Conservation (phyloP, 164 flowering plant genomes). For the Chloranthus sessilifolius region DNA sequence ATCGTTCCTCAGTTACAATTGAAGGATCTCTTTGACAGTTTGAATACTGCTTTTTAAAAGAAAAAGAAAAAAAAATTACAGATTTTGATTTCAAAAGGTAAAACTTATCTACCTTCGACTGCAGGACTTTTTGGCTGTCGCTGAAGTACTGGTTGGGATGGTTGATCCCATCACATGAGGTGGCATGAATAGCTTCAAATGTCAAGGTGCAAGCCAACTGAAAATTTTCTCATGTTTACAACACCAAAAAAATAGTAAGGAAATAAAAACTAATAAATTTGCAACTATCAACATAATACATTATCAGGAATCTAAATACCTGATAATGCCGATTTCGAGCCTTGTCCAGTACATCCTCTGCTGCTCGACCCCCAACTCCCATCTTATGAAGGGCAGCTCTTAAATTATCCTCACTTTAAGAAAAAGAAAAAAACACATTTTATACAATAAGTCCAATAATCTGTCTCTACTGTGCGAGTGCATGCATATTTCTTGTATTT, state of each 20-base stretch:
- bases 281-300: not conserved
- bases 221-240: slow-evolving; percentile 2
- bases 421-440: not conserved
- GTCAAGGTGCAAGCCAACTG: slow-evolving; percentile 97
- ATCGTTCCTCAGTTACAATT: too few relatives aligned
- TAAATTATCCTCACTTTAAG: slow-evolving; percentile 76
- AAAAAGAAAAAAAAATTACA: too few relatives aligned
- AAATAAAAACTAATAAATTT: not conserved
- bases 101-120: slow-evolving; percentile 39
- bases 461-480: too few relatives aligned
- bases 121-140: slow-evolving; percentile 71
- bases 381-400: slow-evolving; percentile 75
- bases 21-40: too few relatives aligned
- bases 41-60: too few relatives aligned
- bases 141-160: slow-evolving; percentile 95
- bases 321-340: slow-evolving; percentile 78
- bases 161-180: slow-evolving; percentile 87
- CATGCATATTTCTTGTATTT: too few relatives aligned
- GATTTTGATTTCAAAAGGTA: too few relatives aligned
- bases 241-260: slow-evolving; percentile 1
- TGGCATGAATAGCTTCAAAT: slow-evolving; percentile 78
- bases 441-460: too few relatives aligned
- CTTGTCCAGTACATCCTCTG: slow-evolving; percentile 78
- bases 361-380: slow-evolving; percentile 59
- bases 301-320: slow-evolving; percentile 32